Percentiles rank a stretch among this genome's conserved stretches.
These are phyloP conservation scores for Testicularia cyperi DNA, from an alignment of 1,284 basidiomycete species.

Conservation along the genomic window DNA sequence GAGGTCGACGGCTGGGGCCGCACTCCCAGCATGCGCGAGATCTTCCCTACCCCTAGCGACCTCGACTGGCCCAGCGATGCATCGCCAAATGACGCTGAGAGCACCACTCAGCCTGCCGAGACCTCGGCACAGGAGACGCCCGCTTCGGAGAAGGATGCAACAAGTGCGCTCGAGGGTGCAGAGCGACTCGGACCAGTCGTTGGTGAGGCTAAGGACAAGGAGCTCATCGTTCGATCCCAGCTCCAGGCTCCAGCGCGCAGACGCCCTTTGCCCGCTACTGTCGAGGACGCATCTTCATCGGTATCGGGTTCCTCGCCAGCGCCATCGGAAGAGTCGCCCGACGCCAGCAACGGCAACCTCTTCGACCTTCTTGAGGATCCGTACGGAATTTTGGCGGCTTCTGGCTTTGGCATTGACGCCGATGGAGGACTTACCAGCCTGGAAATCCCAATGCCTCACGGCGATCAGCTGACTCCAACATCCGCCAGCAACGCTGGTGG, in stretches of 20 bases:
- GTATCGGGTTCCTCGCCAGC: constrained; percentile 35
- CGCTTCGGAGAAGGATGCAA: neutral
- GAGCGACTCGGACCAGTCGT: no score
- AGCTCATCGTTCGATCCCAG: neutral
- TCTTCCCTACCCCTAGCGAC: constrained; percentile 42
- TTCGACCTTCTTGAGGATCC: constrained; percentile 56
- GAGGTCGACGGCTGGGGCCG: constrained; percentile 39
- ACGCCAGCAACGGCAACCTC: constrained; percentile 15
- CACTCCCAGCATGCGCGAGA: constrained; percentile 37
- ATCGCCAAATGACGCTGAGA: constrained; percentile 2
- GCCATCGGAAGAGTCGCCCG: constrained; percentile 15
- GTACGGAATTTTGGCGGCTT: constrained; percentile 51
- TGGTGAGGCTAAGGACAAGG: constrained; percentile 1
- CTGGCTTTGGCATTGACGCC: constrained; percentile 41
- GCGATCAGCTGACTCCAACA: constrained; percentile 5
- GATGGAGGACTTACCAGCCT: constrained; percentile 15
- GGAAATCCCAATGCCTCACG: constrained; percentile 5
- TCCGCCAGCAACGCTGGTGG: constrained; percentile 1
- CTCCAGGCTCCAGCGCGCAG: constrained; percentile 12
- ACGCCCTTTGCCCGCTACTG: constrained; percentile 51
- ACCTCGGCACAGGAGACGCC: neutral
- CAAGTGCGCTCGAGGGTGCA: no score
- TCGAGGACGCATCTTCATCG: constrained; percentile 51
- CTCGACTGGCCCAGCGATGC: constrained; percentile 30
- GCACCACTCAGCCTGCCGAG: neutral